Percentiles rank a stretch among this genome's conserved stretches.
Conservation (phyloP, 2,329 filamentous ascomycete species). For the Dothideomycetes sp. region DNA sequence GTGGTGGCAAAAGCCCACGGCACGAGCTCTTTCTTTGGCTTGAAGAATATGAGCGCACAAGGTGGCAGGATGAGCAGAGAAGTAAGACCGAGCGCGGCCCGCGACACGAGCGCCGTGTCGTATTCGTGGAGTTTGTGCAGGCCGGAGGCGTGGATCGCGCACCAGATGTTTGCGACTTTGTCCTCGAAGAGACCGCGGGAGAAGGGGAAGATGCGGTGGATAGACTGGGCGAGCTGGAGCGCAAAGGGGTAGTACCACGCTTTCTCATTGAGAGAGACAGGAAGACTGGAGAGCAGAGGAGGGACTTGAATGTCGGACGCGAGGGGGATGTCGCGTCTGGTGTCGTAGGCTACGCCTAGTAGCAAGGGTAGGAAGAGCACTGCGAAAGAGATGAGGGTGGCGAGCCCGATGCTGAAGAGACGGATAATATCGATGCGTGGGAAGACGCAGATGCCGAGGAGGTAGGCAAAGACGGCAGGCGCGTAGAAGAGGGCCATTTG, state of each 20-base stretch:
- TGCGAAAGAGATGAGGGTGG: constrained; percentile 63
- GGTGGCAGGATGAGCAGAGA: constrained; percentile 66
- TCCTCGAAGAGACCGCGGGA: constrained; percentile 94
- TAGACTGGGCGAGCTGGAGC: constrained; percentile 69
- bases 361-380: constrained; percentile 67
- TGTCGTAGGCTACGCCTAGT: constrained; percentile 58
- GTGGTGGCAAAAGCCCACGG: constrained; percentile 72
- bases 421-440: constrained; percentile 57
- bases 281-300: constrained; percentile 54
- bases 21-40: constrained; percentile 64
- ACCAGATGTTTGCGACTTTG: constrained; percentile 99
- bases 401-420: constrained; percentile 62
- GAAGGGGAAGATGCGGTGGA: constrained; percentile 94
- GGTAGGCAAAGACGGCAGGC: constrained; percentile 81
- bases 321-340: constrained; percentile 51
- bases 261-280: constrained; percentile 45
- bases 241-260: constrained; percentile 64
- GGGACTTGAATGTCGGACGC: constrained; percentile 34
- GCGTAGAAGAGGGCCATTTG: constrained; percentile 99
- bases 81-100: constrained; percentile 63
- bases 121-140: constrained; percentile 77
- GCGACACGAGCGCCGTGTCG: constrained; percentile 60
- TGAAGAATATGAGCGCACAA: constrained; percentile 67
- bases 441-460: constrained; percentile 76
- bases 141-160: constrained; percentile 62